phyloP scores from a whole-genome alignment of 192 early-diverging fungal species.

The Chytriomyces hyalinus region DNA sequence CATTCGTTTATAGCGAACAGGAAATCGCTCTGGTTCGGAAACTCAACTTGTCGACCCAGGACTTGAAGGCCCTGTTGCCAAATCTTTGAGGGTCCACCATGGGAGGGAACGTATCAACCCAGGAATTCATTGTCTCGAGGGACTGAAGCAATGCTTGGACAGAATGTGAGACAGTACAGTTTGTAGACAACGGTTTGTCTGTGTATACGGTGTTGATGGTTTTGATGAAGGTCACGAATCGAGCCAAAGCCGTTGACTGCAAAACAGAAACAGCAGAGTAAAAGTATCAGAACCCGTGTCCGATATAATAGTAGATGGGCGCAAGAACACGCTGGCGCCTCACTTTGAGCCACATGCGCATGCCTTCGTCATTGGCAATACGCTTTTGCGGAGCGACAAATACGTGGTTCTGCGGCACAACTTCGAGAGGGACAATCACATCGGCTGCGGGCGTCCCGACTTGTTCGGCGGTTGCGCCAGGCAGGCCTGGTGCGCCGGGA shows the following conservation, averaged over 20 bases:
- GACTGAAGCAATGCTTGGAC: constrained; percentile 59
- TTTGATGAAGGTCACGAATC: not conserved
- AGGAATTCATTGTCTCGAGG: constrained; percentile 68
- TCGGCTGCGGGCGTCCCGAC: not conserved
- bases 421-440: not conserved
- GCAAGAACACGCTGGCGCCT: not conserved
- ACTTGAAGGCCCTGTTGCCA: constrained; percentile 91
- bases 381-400: not conserved
- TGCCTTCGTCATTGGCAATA: not conserved
- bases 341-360: not conserved
- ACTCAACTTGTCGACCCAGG: constrained; percentile 68
- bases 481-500: not conserved
- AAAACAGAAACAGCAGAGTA: constrained; percentile 58
- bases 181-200: constrained; percentile 1
- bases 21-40: constrained; percentile 35
- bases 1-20: not conserved
- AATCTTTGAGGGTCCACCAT: constrained; percentile 71
- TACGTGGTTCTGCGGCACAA: not conserved
- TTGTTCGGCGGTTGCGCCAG: not conserved
- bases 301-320: constrained; percentile 66
- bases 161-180: constrained; percentile 36
- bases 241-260: constrained; percentile 38
- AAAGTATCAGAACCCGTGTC: constrained; percentile 61
- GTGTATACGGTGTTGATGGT: constrained; percentile 5
- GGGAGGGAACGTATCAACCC: constrained; percentile 83